Percentiles rank a stretch among this genome's conserved stretches.
Evolutionary conservation across 805 yeast species (phyloP).

Genomic region (Ogataea allantospora): DNA sequence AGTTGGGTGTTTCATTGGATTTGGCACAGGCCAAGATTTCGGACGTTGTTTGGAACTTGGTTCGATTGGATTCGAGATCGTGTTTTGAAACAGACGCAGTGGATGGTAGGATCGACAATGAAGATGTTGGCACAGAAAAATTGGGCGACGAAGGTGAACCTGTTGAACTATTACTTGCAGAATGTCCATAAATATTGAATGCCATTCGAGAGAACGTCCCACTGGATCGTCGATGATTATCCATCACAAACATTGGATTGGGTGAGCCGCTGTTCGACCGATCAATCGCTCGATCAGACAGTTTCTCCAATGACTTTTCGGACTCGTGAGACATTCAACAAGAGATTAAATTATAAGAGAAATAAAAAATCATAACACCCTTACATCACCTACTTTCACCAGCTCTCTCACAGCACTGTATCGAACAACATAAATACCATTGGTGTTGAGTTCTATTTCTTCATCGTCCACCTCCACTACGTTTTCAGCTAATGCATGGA

Average conservation of each 20-base stretch:
- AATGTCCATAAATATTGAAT: conserved; percentile 53
- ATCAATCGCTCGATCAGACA: conserved; percentile 4
- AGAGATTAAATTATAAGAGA: neutral
- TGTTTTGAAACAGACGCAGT: conserved; percentile 27
- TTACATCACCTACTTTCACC: conserved; percentile 41
- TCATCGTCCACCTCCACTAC: conserved; percentile 48
- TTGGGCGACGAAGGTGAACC: conserved; percentile 14
- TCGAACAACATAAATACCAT: conserved; percentile 74
- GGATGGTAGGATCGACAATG: conserved; percentile 21
- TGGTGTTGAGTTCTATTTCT: conserved; percentile 53
- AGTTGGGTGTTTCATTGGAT: conserved; percentile 34
- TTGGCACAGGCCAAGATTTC: conserved; percentile 37
- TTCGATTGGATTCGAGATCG: conserved; percentile 21
- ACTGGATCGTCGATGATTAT: conserved; percentile 29
- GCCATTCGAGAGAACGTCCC: conserved; percentile 52
- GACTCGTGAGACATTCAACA: conserved; percentile 6
- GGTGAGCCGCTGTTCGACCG: conserved; percentile 24
- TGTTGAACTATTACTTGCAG: conserved; percentile 20
- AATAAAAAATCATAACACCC: conserved; percentile 34
- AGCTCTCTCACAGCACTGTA: conserved; percentile 52
- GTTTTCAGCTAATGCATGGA: conserved; percentile 47
- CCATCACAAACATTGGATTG: conserved; percentile 21
- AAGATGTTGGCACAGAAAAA: conserved; percentile 21
- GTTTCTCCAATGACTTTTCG: conserved; percentile 5
- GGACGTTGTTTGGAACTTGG: conserved; percentile 31